Evolutionary conservation across 148 eudicot genomes (phyloP).

Genomic region (Pouteria glomerata): DNA sequence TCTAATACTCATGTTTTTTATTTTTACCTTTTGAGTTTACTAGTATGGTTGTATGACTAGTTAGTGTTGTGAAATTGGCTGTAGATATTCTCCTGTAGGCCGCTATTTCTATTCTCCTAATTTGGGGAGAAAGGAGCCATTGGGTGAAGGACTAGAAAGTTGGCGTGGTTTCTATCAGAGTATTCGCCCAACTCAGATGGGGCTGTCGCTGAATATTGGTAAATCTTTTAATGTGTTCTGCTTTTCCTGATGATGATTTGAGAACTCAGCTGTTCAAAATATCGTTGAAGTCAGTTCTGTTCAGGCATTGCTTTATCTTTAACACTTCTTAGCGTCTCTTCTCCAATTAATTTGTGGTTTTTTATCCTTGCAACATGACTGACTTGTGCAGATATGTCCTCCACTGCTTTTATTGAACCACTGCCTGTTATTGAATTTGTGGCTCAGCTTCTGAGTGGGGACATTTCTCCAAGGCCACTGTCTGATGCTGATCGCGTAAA

Average conservation of each 20-base stretch:
- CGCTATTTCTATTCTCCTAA: constrained; percentile 69
- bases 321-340: neutral
- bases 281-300: neutral
- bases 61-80: neutral
- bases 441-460: constrained; percentile 46
- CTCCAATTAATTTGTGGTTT: neutral
- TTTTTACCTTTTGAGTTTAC: neutral
- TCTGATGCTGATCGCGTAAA: constrained; percentile 77
- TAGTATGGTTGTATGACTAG: neutral
- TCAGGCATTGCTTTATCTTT: neutral
- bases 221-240: neutral
- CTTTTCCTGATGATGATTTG: neutral
- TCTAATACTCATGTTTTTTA: neutral
- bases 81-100: constrained; percentile 57
- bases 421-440: constrained; percentile 73
- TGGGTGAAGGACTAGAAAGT: constrained; percentile 73
- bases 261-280: neutral
- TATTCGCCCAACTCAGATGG: constrained; percentile 88
- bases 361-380: neutral
- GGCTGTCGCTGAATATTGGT: constrained; percentile 77
- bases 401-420: constrained; percentile 78
- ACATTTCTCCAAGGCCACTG: constrained; percentile 56
- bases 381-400: constrained; percentile 61
- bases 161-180: constrained; percentile 95
- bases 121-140: constrained; percentile 53